Base-by-base conservation (phyloP, 352 stramenopile species). In the Phytophthora vignae region DNA sequence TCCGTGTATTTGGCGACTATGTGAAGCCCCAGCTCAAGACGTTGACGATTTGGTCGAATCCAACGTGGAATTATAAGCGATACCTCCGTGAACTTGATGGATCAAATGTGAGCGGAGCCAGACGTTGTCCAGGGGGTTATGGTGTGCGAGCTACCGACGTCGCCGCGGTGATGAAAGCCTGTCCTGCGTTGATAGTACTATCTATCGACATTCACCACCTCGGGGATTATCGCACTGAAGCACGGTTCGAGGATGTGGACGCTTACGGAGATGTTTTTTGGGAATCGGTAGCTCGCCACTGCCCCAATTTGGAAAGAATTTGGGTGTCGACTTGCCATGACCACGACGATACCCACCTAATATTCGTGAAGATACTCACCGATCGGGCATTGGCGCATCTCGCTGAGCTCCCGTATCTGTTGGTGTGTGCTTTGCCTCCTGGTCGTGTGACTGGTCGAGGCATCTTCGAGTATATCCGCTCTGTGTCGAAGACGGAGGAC, bases 251-350 rank as follows among this genome's bases (percentile, higher is more conserved):
- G 11, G 31, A 62, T 33, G 27, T 25, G 38, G 17, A 64, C n/a
- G 21, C 55, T 10, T 64, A 31, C 31, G 57, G 57, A 11, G 57
- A 64, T 40, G 57, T 25, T 15, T 64, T 64, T 29, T 64, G 57
- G 57, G 57, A 55, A 36, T n/a, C 57, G 8, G 57, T 53, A 11
- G 25, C 42, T 25, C 10, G 36, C 7, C 22, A 55, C 15, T 64
- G 27, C 19, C 40, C 6, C 40, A 15, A 48, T 48, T 48, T 48
- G 15, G 5, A 48, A 48, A 15, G 17, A n/a, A 48, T 48, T n/a
- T n/a, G 40, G 12, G 40, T 48, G 40, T 19, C 40, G n/a, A 48
- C 11, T 42, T 44, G 25, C 42, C 40, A 0, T 7, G 17, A 48
- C 42, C 25, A 48, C 40, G 40, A 48, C 14, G 40, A 48, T 15